Base-by-base conservation (phyloP, 2,329 filamentous ascomycete species). In the Thermochaetoides dissita region DNA sequence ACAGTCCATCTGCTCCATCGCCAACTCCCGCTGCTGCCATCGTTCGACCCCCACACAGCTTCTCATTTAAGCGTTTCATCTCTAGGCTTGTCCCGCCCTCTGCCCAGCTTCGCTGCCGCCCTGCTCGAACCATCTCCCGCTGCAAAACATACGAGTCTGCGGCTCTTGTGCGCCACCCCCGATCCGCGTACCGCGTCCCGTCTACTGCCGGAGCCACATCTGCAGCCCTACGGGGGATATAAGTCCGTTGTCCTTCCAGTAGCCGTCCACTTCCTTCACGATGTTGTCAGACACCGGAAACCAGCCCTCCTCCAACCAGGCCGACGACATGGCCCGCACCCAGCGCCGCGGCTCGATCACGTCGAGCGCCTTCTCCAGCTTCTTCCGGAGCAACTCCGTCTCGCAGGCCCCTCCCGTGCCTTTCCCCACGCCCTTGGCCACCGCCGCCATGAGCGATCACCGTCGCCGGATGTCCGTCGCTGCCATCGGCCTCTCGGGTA, bases 391-490 rank as follows among this genome's bases (percentile, higher is more conserved):
- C 53, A 69, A 70, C 51, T 74, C 72, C 3, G 63, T 67, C 43
- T 64, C 65, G 43, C 58, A 65, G 44, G 55, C 63, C 50, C 34
- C 44, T 12, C 62, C 63, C 30, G 58, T 61, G 28, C 58, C 65
- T 35, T 72, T 72, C 50, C 66, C 70, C 30, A 59, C 59, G 36
- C 57, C 64, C 39, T 59, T 63, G 39, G 56, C 61, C 31, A 62
- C 63, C 12, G 64, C 67, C 40, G 66, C 64, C 45, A 61, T 68
- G 29, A 67, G 74, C 48, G 70, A 78, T 42, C 66, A 70, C 49
- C 72, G 74, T 48, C 75, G 77, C 45, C 78, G 83, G 37, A 72
- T 87, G 50, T 88, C 83, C 36, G 74, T 87, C 55, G 79, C 76
- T 37, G 84, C 81, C 4, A 63, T 86, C 30, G 82, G 83, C 31